Evolutionary conservation across 306 rosid genomes (phyloP).

Genomic region (Glycine latifolia): DNA sequence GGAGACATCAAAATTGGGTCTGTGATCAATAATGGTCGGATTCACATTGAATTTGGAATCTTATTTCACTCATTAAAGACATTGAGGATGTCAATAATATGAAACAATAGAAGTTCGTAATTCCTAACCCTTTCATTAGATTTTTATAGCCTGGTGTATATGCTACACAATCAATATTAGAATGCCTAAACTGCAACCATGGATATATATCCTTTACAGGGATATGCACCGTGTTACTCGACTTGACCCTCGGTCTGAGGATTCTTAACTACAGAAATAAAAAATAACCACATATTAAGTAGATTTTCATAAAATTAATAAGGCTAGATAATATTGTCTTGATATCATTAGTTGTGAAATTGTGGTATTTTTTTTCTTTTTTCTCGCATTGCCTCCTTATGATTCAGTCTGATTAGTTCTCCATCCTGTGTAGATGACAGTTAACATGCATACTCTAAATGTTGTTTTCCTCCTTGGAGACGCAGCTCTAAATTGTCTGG

Average conservation of each 20-base stretch:
- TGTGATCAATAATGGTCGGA: not conserved
- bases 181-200: constrained; percentile 9
- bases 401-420: constrained; percentile 38
- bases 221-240: not conserved
- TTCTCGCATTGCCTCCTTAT: not conserved
- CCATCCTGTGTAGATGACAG: constrained; percentile 68
- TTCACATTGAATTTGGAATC: not conserved
- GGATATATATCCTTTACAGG: not conserved
- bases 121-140: not conserved
- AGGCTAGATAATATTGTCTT: constrained; percentile 12
- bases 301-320: constrained; percentile 21
- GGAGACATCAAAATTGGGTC: not conserved
- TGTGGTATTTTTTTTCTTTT: not conserved
- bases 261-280: constrained; percentile 23
- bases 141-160: not conserved
- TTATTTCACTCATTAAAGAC: constrained; percentile 10
- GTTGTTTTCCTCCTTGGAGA: constrained; percentile 76
- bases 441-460: constrained; percentile 76
- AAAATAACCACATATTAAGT: constrained; percentile 5
- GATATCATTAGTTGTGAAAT: not conserved
- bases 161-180: not conserved
- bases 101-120: constrained; percentile 19
- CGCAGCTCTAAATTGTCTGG: constrained; percentile 79
- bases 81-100: constrained; percentile 13
- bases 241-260: not conserved